These are phyloP conservation scores for Pestalotiopsis sp. DNA, from an alignment of 2,329 filamentous ascomycete genomes.

Conservation along the genomic window DNA sequence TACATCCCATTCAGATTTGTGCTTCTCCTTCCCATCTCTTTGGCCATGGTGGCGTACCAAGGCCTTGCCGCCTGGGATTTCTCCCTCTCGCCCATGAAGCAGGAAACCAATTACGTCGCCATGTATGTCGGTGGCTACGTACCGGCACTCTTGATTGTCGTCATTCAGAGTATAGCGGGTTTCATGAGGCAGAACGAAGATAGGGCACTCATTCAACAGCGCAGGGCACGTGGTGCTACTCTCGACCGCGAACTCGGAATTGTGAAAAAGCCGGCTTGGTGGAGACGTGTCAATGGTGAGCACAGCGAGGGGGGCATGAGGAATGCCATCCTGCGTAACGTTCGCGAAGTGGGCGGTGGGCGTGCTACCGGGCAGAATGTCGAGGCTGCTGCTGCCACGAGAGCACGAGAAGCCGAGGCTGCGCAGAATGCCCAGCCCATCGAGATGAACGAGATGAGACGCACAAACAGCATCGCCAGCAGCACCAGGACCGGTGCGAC, in stretches of 20 bases:
- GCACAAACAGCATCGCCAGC: constrained; percentile 28
- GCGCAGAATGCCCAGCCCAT: constrained; percentile 32
- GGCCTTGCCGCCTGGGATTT: constrained; percentile 62
- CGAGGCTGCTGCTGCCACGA: constrained; percentile 41
- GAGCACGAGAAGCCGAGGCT: constrained; percentile 28
- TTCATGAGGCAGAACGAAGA: constrained; percentile 73
- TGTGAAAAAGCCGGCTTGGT: constrained; percentile 67
- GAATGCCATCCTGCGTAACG: constrained; percentile 57
- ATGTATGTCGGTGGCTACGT: constrained; percentile 68
- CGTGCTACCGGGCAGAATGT: constrained; percentile 44
- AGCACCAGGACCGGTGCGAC: constrained; percentile 29
- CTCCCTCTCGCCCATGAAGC: constrained; percentile 59
- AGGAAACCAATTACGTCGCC: constrained; percentile 50
- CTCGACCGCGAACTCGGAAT: constrained; percentile 65
- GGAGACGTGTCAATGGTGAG: constrained; percentile 57
- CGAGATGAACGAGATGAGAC: constrained; percentile 43
- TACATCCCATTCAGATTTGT: constrained; percentile 62
- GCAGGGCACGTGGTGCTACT: constrained; percentile 57
- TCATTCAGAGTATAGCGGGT: constrained; percentile 57
- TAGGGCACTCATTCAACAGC: constrained; percentile 65
- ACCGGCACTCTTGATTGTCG: constrained; percentile 60
- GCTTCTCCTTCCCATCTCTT: constrained; percentile 55
- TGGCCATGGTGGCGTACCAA: constrained; percentile 62
- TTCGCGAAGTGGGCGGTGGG: constrained; percentile 56
- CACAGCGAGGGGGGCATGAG: constrained; percentile 44